Evolutionary conservation across 164 flowering plant species (phyloP).

Genomic region (Berberis thunbergii): DNA sequence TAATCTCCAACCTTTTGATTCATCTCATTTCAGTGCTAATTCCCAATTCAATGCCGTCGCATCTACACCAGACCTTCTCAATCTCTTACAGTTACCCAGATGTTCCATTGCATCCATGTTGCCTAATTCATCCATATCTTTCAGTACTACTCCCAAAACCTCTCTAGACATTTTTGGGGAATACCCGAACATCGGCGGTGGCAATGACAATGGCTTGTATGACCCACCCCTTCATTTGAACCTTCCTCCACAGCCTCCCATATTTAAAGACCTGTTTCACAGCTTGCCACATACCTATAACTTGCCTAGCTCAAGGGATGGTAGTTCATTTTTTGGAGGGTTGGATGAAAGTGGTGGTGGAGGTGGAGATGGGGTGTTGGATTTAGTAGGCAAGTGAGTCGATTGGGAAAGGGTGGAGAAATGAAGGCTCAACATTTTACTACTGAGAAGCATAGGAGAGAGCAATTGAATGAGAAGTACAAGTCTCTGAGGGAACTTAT

Average conservation of each 20-base stretch:
- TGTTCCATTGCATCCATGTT: slow-evolving; percentile 30
- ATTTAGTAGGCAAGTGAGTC: slow-evolving; percentile 34
- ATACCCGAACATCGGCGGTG: background rate
- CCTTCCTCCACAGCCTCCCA: slow-evolving; percentile 68
- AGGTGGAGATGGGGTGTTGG: slow-evolving; percentile 30
- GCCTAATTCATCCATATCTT: slow-evolving; percentile 34
- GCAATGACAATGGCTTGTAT: slow-evolving; percentile 11
- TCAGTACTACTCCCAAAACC: slow-evolving; percentile 15
- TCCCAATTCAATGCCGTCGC: background rate
- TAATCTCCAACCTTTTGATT: slow-evolving; percentile 20
- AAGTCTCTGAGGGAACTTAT: slow-evolving; percentile 43
- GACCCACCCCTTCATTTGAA: slow-evolving; percentile 61
- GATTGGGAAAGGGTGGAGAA: slow-evolving; percentile 12
- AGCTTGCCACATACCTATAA: slow-evolving; percentile 45
- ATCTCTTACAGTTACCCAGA: slow-evolving; percentile 43
- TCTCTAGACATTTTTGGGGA: slow-evolving; percentile 24
- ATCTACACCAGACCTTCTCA: slow-evolving; percentile 45
- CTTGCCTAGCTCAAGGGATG: slow-evolving; percentile 21
- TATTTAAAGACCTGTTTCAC: slow-evolving; percentile 52
- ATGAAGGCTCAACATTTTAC: slow-evolving; percentile 41
- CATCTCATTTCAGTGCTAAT: slow-evolving; percentile 11
- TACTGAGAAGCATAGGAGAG: slow-evolving; percentile 76
- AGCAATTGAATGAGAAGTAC: slow-evolving; percentile 51
- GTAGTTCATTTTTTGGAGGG: slow-evolving; percentile 39
- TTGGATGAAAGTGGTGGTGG: slow-evolving; percentile 38